phyloP scores from a whole-genome alignment of 208 protist genomes.

The Crithidia acanthocephali region DNA sequence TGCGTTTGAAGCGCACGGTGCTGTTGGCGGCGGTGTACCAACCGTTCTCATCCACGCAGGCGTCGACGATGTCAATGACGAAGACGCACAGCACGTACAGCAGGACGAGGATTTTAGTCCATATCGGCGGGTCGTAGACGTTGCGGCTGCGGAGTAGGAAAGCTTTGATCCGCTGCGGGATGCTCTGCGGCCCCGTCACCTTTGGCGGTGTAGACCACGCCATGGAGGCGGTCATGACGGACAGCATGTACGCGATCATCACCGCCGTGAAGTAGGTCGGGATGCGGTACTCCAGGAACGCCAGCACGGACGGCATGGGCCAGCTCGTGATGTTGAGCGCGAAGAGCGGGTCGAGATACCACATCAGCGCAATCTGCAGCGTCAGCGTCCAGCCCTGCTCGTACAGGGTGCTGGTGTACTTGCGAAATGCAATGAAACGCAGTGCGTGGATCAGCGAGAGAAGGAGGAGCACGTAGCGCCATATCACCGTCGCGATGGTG shows the following conservation, averaged over 20 bases:
- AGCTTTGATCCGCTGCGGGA: conserved; percentile 7
- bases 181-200: neutral
- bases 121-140: conserved; percentile 78
- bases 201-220: conserved; percentile 34
- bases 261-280: conserved; percentile 82
- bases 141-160: conserved; percentile 48
- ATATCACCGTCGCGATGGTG: conserved; percentile 54
- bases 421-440: conserved; percentile 68
- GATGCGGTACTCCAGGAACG: conserved; percentile 80
- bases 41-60: conserved; percentile 20
- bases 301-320: conserved; percentile 50
- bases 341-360: conserved; percentile 82
- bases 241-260: conserved; percentile 77
- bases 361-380: conserved; percentile 67
- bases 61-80: conserved; percentile 56
- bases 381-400: conserved; percentile 79
- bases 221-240: conserved; percentile 86
- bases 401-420: conserved; percentile 72
- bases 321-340: conserved; percentile 42
- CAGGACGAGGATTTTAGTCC: conserved; percentile 69
- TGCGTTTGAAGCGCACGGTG: neutral
- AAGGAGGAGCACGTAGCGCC: conserved; percentile 74
- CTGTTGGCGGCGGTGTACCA: conserved; percentile 29
- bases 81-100: conserved; percentile 57
- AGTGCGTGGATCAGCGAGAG: conserved; percentile 66